Base-by-base conservation (phyloP, 306 rosid genomes). In the Casuarina cunninghamiana region DNA sequence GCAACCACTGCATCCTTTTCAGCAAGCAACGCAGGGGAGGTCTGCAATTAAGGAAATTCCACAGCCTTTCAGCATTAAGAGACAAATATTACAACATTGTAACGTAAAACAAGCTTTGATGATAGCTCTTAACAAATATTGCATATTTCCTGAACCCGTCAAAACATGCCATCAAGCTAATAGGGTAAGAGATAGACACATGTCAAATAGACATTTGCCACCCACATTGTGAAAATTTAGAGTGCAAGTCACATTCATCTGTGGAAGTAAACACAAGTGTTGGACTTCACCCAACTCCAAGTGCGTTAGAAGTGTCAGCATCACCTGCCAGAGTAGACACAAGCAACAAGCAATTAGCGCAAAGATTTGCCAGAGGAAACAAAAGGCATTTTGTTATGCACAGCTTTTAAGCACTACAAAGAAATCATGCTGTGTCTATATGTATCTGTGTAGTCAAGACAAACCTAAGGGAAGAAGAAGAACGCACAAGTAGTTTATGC, bases 281-380 rank as follows among this genome's bases (percentile, higher is more conserved):
- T 86, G 95, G 79, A 87, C 88, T 81, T 89, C 87, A 57, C 97
- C 95, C 91, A 92, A 82, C 81, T 94, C 98, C 92, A 94, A 91
- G 90, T 88, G 91, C 26, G 98, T 94, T 79, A 94, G 77, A 86
- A 94, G 78, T 32, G 98, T 94, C 82, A 90, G 89, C 87, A 94
- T 89, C 82, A 92, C 98, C 98, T 94, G 88, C 79, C 50, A 78
- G 71, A 81, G 73, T 54, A 83, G 78, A 83, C 71, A 55, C 39
- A 32, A 70, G 72, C 55, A 78, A 76, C 77, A 74, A 55, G 42
- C 32, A 45, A 72, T 53, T 71, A 73, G 68, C 6, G 12, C 48
- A 84, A 35, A 80, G 76, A 63, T 72, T 78, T 26, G 50, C 53
- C 15, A 19, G 75, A 69, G 53, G 57, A 54, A 38, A 74, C 70